Percentiles rank a stretch among this genome's conserved stretches.
Conservation (phyloP, 345 rosid genomes). For the Clausena lansium region DNA sequence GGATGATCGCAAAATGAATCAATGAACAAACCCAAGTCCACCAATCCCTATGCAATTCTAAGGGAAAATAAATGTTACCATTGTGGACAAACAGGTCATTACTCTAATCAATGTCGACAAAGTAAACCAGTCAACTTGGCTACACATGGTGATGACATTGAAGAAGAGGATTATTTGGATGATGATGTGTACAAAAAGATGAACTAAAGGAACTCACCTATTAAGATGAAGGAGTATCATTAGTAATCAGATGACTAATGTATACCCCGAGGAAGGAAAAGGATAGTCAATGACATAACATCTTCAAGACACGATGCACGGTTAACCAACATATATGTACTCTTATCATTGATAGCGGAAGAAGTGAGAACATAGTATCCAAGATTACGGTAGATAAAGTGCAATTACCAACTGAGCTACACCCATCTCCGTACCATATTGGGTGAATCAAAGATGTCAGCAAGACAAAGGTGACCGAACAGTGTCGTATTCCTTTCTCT, state of each 20-base stretch:
- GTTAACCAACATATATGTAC: background rate
- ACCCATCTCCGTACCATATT: background rate
- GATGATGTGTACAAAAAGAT: no score
- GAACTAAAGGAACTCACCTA: fast-evolving
- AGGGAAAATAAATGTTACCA: no score
- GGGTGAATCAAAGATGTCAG: background rate
- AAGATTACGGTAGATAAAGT: background rate
- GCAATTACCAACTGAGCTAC: background rate
- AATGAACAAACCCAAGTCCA: no score
- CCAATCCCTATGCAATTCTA: no score
- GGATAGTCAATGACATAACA: background rate
- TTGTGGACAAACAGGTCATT: no score
- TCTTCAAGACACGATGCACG: no score
- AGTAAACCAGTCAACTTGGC: no score
- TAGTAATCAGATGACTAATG: background rate
- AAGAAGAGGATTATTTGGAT: no score
- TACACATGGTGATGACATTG: no score
- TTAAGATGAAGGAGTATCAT: background rate
- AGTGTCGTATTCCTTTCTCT: background rate
- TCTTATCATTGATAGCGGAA: background rate
- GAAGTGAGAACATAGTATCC: background rate
- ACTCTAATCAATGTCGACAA: no score
- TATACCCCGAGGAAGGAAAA: fast-evolving
- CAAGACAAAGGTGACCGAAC: background rate
- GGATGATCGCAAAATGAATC: no score